Conservation (phyloP, 2,329 filamentous ascomycete genomes). For the Pseudocercospora eumusae region DNA sequence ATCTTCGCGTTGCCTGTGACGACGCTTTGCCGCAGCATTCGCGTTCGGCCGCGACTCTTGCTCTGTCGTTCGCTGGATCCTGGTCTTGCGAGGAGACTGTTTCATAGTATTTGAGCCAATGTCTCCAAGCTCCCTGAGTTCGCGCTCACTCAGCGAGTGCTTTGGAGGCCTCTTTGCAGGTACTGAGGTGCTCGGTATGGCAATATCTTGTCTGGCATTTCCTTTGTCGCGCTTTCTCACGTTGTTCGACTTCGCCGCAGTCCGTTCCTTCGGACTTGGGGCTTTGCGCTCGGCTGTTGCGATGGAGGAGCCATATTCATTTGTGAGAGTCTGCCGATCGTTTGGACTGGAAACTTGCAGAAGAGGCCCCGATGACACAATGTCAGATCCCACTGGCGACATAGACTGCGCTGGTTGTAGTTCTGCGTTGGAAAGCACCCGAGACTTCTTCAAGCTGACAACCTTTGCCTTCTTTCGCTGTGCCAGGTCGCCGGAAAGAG, state of each 20-base stretch:
- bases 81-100: constrained; percentile 32
- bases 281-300: neutral
- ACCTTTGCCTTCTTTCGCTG: neutral
- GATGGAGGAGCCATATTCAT: neutral
- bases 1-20: constrained; percentile 8
- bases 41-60: constrained; percentile 18
- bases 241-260: neutral
- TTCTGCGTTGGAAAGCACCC: neutral
- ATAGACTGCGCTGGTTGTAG: neutral
- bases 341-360: neutral
- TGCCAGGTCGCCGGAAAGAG: neutral
- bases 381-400: neutral
- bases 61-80: constrained; percentile 17
- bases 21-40: constrained; percentile 22
- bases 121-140: constrained; percentile 1
- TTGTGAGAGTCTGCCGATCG: neutral
- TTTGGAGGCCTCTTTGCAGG: neutral
- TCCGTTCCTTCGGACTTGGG: neutral
- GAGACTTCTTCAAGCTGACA: neutral
- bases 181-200: neutral
- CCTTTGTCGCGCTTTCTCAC: neutral
- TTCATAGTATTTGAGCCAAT: constrained; percentile 28
- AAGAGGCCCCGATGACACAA: neutral
- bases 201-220: neutral
- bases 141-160: neutral